phyloP scores from a whole-genome alignment of 2,329 filamentous ascomycete genomes.

The Fusarium marasasianum region DNA sequence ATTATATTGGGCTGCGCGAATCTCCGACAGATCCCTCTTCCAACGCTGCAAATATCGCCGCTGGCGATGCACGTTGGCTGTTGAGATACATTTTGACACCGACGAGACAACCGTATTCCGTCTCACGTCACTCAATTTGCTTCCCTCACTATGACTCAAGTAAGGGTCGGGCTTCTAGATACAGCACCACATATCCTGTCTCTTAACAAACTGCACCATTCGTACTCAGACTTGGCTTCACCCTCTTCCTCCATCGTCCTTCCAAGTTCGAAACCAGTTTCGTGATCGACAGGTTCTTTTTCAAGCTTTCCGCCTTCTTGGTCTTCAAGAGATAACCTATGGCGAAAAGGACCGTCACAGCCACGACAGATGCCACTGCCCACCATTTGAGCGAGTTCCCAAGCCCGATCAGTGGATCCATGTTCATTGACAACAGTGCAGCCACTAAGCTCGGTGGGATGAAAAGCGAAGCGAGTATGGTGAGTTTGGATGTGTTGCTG shows the following conservation, averaged over 20 bases:
- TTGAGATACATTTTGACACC: fast-evolving
- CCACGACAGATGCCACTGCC: not conserved
- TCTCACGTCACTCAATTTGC: not conserved
- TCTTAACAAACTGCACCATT: not conserved
- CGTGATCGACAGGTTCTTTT: not conserved
- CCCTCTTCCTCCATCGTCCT: not conserved
- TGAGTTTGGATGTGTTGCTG: not conserved
- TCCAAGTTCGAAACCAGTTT: not conserved
- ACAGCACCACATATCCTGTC: too few species aligned
- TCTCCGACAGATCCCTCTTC: not conserved
- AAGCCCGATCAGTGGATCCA: not conserved
- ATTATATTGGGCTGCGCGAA: not conserved
- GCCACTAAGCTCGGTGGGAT: not conserved
- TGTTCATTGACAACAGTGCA: not conserved
- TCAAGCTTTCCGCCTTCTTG: not conserved
- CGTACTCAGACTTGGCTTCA: too few species aligned
- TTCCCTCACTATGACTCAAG: not conserved
- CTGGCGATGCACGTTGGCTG: not conserved
- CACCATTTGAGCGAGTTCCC: not conserved
- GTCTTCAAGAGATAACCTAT: not conserved
- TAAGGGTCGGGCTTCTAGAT: not conserved
- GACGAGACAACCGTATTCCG: not conserved
- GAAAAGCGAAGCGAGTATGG: not conserved
- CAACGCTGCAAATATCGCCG: not conserved
- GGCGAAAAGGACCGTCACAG: not conserved